phyloP scores from a whole-genome alignment of 768 basidiomycete genomes.

The Pisolithus microcarpus region DNA sequence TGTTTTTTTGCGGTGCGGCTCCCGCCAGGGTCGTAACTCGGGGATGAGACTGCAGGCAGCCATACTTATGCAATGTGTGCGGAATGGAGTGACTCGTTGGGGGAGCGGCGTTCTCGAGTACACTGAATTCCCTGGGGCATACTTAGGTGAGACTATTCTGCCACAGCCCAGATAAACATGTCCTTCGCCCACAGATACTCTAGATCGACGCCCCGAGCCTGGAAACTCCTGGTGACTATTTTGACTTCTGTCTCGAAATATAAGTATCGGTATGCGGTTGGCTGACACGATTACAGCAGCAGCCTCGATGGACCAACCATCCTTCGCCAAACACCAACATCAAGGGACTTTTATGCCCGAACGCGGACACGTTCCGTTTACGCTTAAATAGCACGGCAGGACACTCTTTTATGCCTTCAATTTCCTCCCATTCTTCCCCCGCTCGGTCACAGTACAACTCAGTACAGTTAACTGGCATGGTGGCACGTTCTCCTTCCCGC shows the following conservation, averaged over 20 bases:
- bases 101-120: too few species aligned
- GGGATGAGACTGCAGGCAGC: too few species aligned
- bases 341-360: background rate
- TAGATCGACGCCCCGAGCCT: background rate
- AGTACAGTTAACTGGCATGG: constrained; percentile 19
- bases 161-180: background rate
- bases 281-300: background rate
- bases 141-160: background rate
- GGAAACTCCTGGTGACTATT: background rate
- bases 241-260: background rate
- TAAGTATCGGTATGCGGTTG: background rate
- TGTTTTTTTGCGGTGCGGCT: background rate
- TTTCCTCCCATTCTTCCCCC: constrained; percentile 1
- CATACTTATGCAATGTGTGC: too few species aligned
- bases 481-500: constrained; percentile 23
- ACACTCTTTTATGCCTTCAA: constrained; percentile 10
- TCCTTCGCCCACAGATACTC: background rate
- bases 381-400: constrained; percentile 22
- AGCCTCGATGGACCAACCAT: constrained; percentile 19
- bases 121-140: background rate
- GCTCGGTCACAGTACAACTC: background rate
- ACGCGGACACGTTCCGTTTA: background rate
- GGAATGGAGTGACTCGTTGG: too few species aligned
- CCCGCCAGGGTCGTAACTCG: background rate
- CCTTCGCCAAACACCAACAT: background rate